phyloP scores from a whole-genome alignment of 768 basidiomycete species.

The Tulasnella sp. region DNA sequence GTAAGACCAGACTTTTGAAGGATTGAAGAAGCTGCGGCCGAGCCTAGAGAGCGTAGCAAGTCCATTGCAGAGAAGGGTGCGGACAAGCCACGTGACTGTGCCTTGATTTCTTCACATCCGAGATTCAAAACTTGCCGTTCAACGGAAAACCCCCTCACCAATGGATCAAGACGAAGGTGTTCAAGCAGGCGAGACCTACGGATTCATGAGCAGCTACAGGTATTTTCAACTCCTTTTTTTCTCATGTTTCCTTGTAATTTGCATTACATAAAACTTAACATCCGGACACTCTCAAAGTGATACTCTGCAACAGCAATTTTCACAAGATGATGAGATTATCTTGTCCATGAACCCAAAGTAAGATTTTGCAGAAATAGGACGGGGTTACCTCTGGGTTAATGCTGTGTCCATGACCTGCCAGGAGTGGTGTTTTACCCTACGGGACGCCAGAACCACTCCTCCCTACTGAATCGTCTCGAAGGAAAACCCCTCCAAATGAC shows the following conservation, averaged over 20 bases:
- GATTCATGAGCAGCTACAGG: neutral
- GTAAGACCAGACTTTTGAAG: conserved; percentile 91
- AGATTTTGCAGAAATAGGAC: neutral
- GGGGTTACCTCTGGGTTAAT: neutral
- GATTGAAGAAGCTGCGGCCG: conserved; percentile 82
- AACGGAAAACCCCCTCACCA: neutral
- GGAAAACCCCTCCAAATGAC: neutral
- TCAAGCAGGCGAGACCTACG: neutral
- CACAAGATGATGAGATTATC: neutral
- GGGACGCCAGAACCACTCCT: neutral
- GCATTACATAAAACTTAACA: too few species aligned
- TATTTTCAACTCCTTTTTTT: neutral
- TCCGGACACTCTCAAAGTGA: neutral
- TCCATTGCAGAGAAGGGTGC: conserved; percentile 48
- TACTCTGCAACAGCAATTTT: neutral
- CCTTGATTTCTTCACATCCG: neutral
- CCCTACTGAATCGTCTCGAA: neutral
- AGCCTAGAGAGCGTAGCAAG: conserved; percentile 74
- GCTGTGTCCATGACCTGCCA: neutral
- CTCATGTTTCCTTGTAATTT: neutral
- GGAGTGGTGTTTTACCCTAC: neutral
- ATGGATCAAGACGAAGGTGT: neutral
- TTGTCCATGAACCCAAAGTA: neutral
- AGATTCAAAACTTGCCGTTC: neutral
- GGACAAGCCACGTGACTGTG: too few species aligned